These are phyloP conservation scores for Omphalotus guepiniiformis DNA, from an alignment of 768 basidiomycete species.

Conservation along the genomic window DNA sequence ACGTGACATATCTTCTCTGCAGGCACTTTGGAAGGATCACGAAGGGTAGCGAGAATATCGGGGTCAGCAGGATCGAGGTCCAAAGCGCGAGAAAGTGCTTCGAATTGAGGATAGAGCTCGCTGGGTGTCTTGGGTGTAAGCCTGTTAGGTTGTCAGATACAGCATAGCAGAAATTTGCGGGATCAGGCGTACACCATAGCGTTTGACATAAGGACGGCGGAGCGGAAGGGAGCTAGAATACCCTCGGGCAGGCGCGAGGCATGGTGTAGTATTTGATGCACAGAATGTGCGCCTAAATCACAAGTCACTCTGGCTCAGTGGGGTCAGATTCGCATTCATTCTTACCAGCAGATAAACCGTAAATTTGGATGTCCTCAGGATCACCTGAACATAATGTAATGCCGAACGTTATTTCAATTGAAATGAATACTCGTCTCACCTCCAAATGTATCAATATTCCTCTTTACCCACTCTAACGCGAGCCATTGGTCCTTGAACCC, in stretches of 20 bases:
- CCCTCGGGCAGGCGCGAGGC: conserved; percentile 59
- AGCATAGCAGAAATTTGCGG: neutral
- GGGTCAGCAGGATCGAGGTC: conserved; percentile 49
- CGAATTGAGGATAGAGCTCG: conserved; percentile 59
- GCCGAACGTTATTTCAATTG: conserved; percentile 1
- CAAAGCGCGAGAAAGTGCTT: conserved; percentile 55
- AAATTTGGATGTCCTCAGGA: conserved; percentile 54
- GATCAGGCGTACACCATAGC: conserved; percentile 52
- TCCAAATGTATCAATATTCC: conserved; percentile 66
- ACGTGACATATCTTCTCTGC: conserved; percentile 47
- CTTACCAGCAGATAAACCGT: conserved; percentile 70
- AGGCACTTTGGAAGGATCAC: conserved; percentile 44
- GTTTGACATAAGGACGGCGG: conserved; percentile 70
- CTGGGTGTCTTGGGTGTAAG: conserved; percentile 55
- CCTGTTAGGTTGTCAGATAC: conserved; percentile 21
- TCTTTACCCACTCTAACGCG: conserved; percentile 66
- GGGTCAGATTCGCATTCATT: neutral
- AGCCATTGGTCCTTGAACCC: conserved; percentile 86
- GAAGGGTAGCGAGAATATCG: conserved; percentile 45
- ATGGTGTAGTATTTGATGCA: conserved; percentile 70
- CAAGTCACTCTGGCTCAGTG: neutral
- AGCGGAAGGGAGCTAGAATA: conserved; percentile 56
- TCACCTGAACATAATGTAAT: conserved; percentile 38
- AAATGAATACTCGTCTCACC: conserved; percentile 33
- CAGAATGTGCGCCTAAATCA: conserved; percentile 61